These are phyloP conservation scores for Trypanosoma scelopori DNA, from an alignment of 208 protist species.

Conservation along the genomic window DNA sequence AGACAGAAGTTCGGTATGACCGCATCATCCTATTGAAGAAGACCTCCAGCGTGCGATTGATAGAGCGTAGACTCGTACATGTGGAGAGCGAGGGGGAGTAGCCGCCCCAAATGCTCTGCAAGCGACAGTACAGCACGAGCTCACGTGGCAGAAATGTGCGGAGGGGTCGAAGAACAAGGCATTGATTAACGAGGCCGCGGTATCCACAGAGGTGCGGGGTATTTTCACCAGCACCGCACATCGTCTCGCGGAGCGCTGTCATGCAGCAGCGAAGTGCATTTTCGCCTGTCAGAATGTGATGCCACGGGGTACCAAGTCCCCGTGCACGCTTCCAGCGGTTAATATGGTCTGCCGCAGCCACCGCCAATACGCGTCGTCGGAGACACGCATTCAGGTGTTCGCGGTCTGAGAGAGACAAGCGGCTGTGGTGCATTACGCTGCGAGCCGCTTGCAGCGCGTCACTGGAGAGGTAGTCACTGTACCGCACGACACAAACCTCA, in stretches of 20 bases:
- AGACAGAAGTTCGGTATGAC: constrained; percentile 66
- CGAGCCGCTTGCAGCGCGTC: constrained; percentile 34
- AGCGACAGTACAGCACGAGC: constrained; percentile 52
- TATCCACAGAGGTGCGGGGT: constrained; percentile 43
- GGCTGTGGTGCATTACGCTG: constrained; percentile 41
- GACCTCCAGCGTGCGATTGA: constrained; percentile 58
- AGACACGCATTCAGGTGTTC: constrained; percentile 57
- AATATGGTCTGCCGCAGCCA: constrained; percentile 31
- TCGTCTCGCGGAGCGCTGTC: constrained; percentile 49
- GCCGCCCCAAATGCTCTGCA: constrained; percentile 39
- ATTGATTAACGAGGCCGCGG: constrained; percentile 38
- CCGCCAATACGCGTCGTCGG: constrained; percentile 40
- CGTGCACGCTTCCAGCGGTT: constrained; percentile 19
- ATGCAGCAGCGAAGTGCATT: constrained; percentile 52
- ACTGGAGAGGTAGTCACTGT: constrained; percentile 51
- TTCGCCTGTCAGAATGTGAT: constrained; percentile 57
- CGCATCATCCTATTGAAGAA: constrained; percentile 59
- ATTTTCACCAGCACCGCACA: constrained; percentile 48
- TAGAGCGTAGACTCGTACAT: constrained; percentile 38
- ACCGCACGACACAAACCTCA: constrained; percentile 54
- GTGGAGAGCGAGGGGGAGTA: constrained; percentile 69
- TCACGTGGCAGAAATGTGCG: constrained; percentile 68
- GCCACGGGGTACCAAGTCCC: constrained; percentile 10
- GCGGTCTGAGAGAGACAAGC: constrained; percentile 49
- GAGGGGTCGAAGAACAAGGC: constrained; percentile 59